phyloP scores from a whole-genome alignment of 78 protist species.

The Dictyostelium citrinum region DNA sequence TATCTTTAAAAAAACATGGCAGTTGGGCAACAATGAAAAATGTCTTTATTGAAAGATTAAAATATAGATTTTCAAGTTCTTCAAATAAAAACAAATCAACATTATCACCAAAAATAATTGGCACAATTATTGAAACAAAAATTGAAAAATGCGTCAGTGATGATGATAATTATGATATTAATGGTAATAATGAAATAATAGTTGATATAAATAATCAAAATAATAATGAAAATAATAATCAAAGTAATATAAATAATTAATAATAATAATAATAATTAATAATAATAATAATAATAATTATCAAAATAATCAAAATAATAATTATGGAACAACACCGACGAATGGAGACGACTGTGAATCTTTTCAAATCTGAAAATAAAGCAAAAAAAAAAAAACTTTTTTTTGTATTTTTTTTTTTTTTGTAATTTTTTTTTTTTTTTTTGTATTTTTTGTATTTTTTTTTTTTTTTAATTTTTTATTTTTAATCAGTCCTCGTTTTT shows the following conservation, averaged over 20 bases:
- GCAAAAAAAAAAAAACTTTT: background rate
- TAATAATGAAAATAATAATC: background rate
- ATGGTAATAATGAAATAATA: background rate
- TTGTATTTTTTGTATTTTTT: background rate
- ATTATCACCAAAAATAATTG: background rate
- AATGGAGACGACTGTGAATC: background rate
- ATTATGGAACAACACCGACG: background rate
- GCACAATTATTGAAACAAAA: background rate
- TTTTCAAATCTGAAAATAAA: background rate
- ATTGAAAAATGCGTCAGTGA: background rate
- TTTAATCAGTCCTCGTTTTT: background rate
- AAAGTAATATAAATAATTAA: background rate
- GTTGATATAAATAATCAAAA: background rate
- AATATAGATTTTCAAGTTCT: background rate
- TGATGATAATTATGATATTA: background rate
- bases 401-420: no score
- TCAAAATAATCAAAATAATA: no score
- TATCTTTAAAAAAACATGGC: constrained; percentile 26
- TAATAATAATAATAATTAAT: background rate
- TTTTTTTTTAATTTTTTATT: background rate
- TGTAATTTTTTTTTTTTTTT: no score
- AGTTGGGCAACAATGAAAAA: constrained; percentile 7
- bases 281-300: background rate
- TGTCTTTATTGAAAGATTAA: background rate
- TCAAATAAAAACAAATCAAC: background rate